Conservation (phyloP, 1,284 basidiomycete genomes). For the Microstroma glucosiphilum region DNA sequence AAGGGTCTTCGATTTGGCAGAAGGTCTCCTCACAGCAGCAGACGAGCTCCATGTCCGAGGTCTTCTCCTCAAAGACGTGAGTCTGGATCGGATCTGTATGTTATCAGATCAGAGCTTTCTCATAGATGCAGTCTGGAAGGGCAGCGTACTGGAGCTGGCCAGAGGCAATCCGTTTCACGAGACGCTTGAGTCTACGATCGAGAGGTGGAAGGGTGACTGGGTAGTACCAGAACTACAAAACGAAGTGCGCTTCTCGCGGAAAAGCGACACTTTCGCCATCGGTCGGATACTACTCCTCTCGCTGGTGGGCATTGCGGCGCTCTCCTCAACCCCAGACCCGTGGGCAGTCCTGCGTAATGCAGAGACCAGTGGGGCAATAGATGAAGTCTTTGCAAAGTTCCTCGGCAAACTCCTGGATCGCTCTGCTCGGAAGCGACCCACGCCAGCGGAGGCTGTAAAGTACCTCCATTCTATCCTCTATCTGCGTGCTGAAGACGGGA, state of each 20-base stretch:
- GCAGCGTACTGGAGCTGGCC: background rate
- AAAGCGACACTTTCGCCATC: background rate
- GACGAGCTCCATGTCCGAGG: background rate
- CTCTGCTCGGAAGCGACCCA: background rate
- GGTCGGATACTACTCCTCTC: background rate
- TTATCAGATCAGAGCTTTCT: background rate
- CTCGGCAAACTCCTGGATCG: conserved; percentile 1
- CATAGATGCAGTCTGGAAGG: background rate
- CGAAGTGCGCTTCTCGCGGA: background rate
- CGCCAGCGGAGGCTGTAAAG: background rate
- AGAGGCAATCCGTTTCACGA: background rate
- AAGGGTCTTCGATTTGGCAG: background rate
- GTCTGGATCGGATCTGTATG: background rate
- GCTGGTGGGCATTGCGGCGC: background rate
- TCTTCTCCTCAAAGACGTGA: conserved; percentile 1
- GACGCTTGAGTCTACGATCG: background rate
- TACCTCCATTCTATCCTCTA: background rate
- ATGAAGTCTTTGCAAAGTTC: background rate
- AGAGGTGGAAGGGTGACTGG: background rate
- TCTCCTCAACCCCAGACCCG: background rate
- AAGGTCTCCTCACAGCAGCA: background rate
- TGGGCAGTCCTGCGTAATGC: background rate
- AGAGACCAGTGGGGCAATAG: background rate
- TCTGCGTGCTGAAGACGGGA: background rate
- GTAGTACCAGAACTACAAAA: background rate